phyloP scores from a whole-genome alignment of 2,329 filamentous ascomycete genomes.

The Fusarium sp. region DNA sequence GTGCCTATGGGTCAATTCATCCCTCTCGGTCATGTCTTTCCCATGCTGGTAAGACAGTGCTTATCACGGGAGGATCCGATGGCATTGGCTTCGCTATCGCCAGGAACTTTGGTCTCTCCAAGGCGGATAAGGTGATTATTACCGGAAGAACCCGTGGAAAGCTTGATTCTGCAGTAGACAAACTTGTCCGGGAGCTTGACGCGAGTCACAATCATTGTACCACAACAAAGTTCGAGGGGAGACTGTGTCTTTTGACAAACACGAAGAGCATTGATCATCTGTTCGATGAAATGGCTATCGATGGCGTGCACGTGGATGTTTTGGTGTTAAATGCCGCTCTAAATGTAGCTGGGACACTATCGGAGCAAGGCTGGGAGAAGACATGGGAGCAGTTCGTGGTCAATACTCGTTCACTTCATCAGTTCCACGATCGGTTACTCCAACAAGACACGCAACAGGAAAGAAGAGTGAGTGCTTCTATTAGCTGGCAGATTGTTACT shows the following conservation, averaged over 20 bases:
- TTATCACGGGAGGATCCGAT: constrained; percentile 1
- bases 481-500: too few relatives aligned
- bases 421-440: too few relatives aligned
- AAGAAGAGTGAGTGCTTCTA: too few relatives aligned
- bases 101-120: not conserved
- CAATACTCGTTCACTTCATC: too few relatives aligned
- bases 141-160: not conserved
- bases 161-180: not conserved
- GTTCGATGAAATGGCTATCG: not conserved
- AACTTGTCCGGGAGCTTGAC: not conserved
- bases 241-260: not conserved
- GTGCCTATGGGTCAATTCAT: not conserved
- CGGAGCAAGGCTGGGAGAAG: too few relatives aligned
- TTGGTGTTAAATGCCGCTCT: too few relatives aligned
- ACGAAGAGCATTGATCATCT: not conserved
- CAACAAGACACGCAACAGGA: too few relatives aligned
- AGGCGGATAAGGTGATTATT: not conserved
- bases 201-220: not conserved
- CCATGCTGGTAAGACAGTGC: not conserved
- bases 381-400: too few relatives aligned
- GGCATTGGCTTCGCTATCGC: constrained; percentile 5
- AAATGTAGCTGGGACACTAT: too few relatives aligned
- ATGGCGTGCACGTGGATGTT: not conserved
- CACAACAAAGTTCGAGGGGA: not conserved
- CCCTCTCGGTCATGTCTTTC: not conserved